phyloP scores from a whole-genome alignment of 768 basidiomycete genomes.

The Xerocomellus amylosporus region DNA sequence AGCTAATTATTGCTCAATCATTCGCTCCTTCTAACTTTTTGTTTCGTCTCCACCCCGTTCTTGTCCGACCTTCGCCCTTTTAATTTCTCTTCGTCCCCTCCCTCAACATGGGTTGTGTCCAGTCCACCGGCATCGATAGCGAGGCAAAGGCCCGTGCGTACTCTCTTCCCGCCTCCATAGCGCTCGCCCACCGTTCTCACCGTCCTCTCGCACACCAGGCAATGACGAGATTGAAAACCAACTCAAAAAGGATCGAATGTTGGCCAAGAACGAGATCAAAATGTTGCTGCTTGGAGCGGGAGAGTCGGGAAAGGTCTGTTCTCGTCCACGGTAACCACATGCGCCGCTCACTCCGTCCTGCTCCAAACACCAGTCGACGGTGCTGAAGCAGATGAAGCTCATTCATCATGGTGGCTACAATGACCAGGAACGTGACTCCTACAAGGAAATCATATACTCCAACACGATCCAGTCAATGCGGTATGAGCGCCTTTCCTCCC shows the following conservation, averaged over 20 bases:
- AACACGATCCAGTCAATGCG: slow-evolving; percentile 96
- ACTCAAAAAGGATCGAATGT: slow-evolving; percentile 82
- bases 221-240: slow-evolving; percentile 95
- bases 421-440: slow-evolving; percentile 83
- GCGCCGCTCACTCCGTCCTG: slow-evolving; percentile 4
- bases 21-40: slow-evolving; percentile 23
- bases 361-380: slow-evolving; percentile 59
- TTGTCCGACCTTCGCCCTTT: slow-evolving; percentile 2
- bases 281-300: slow-evolving; percentile 95
- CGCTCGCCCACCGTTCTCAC: too few relatives aligned
- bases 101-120: slow-evolving; percentile 66
- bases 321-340: not conserved
- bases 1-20: slow-evolving; percentile 25
- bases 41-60: slow-evolving; percentile 7
- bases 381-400: slow-evolving; percentile 97
- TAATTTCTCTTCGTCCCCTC: not conserved
- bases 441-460: slow-evolving; percentile 93
- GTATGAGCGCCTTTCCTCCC: slow-evolving; percentile 38
- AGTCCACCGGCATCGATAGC: slow-evolving; percentile 67
- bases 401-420: slow-evolving; percentile 92
- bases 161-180: not conserved
- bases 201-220: slow-evolving; percentile 42
- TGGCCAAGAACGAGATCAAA: slow-evolving; percentile 93
- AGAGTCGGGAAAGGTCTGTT: slow-evolving; percentile 87
- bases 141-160: slow-evolving; percentile 81